Evolutionary conservation across 192 early-diverging fungal genomes (phyloP).

Genomic region (Chytriomyces sp.): DNA sequence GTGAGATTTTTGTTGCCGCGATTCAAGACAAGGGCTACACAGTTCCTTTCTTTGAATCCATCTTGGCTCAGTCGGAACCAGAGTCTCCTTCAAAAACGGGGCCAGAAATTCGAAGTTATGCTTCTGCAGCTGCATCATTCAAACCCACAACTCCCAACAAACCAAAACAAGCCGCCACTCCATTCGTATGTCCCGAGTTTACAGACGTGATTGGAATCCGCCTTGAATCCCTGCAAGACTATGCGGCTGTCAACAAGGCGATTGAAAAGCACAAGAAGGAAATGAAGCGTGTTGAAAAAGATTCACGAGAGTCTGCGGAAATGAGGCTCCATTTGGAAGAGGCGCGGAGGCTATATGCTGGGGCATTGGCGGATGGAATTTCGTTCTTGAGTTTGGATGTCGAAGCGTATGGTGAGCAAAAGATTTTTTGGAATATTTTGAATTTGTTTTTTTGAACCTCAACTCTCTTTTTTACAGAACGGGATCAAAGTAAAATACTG

Average conservation of each 20-base stretch:
- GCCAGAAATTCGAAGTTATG: neutral
- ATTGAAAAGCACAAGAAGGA: slow-evolving; percentile 30
- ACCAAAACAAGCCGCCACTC: neutral
- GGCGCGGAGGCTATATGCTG: neutral
- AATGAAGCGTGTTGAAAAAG: slow-evolving; percentile 18
- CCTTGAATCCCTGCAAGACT: slow-evolving; percentile 8
- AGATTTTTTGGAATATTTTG: no score
- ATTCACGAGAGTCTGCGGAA: neutral
- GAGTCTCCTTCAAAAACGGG: no score
- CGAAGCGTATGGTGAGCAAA: slow-evolving; percentile 19
- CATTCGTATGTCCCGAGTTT: neutral
- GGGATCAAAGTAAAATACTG: slow-evolving; percentile 22
- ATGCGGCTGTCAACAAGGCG: slow-evolving; percentile 22
- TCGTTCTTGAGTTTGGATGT: slow-evolving; percentile 31
- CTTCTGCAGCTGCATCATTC: slow-evolving; percentile 4
- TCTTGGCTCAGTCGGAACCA: no score
- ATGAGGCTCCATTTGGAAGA: slow-evolving; percentile 5
- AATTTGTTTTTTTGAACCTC: slow-evolving; percentile 4
- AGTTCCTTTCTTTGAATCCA: no score
- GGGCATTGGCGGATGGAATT: slow-evolving; percentile 1
- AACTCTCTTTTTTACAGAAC: neutral
- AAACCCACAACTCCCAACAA: neutral
- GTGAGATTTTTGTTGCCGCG: neutral
- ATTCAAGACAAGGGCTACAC: neutral
- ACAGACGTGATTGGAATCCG: slow-evolving; percentile 29